Base-by-base conservation (phyloP, 805 yeast genomes). In the Metschnikowia lachancei region DNA sequence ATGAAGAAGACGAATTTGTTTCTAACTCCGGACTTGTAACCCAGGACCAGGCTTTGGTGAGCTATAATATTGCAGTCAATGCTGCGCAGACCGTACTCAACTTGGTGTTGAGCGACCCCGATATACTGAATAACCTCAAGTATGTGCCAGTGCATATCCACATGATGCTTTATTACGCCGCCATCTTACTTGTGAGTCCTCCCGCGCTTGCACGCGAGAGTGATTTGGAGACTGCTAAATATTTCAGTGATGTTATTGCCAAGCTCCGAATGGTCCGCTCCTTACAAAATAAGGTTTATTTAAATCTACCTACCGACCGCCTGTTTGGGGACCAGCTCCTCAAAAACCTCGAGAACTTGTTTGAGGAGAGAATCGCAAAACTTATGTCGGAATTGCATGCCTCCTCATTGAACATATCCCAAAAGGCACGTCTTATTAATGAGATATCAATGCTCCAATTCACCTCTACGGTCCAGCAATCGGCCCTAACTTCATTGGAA, bases 141-240 rank as follows among this genome's bases (percentile, higher is more conserved):
- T 83, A 79, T 55, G 84, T 82, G 17, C 90, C 90, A 0, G 77
- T 82, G n/a, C 88, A 83, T 59, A 80, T 83, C 34, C 87, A 82
- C 58, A 74, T 83, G 42, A 83, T 83, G 87, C 63, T 82, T 11
- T 83, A 82, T 57, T 83, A 82, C 54, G 85, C 88, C 1, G 82
- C 84, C 0, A 61, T 82, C 43, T 61, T 82, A 24, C 63, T 82
- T 5, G 61, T 82, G 32, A 75, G 76, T 47, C 78, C 82, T 2
- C 80, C 78, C 0, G 58, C 63, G 30, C 60, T 60, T 13, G 19
- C 37, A 4, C 16, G 22, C 1, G 36, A 41, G 6, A 41, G 45
- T 4, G 62, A 57, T 1, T 58, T 52, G 9, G 57, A 59, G 1
- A 24, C 43, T 7, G 16, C 12, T 4, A 26, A 19, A 16, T 56